phyloP scores from a whole-genome alignment of 352 stramenopile species.

The Peronospora belbahrii region DNA sequence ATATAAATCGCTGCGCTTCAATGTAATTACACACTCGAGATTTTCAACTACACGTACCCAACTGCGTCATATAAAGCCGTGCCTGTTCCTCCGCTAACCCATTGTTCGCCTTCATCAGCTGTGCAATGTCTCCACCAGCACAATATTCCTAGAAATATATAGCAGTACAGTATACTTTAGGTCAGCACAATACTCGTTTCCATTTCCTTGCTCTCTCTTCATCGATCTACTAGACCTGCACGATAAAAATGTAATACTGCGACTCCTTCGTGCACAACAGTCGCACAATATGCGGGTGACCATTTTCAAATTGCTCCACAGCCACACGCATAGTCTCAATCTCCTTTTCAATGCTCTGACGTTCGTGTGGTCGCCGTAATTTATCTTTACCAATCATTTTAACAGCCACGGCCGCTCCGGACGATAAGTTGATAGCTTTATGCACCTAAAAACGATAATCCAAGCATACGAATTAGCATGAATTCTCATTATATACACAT shows the following conservation, averaged over 20 bases:
- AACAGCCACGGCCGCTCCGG: slow-evolving; percentile 62
- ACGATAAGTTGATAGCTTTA: slow-evolving; percentile 78
- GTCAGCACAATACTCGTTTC: neutral
- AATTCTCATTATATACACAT: neutral
- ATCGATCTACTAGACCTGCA: slow-evolving; percentile 33
- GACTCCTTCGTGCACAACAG: slow-evolving; percentile 77
- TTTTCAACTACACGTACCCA: slow-evolving; percentile 32
- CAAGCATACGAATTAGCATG: neutral
- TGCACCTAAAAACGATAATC: slow-evolving; percentile 50
- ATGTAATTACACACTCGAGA: neutral
- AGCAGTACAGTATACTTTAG: neutral
- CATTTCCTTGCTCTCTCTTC: neutral
- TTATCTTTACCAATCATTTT: slow-evolving; percentile 81
- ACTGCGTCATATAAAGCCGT: slow-evolving; percentile 71
- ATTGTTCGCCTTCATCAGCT: slow-evolving; percentile 59
- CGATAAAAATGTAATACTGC: slow-evolving; percentile 77
- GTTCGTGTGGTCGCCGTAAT: slow-evolving; percentile 59
- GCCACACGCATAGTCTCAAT: slow-evolving; percentile 82
- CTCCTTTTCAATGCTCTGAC: slow-evolving; percentile 78
- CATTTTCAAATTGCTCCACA: slow-evolving; percentile 80
- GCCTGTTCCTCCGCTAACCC: slow-evolving; percentile 56
- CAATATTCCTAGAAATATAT: slow-evolving; percentile 75
- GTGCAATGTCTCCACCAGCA: slow-evolving; percentile 60
- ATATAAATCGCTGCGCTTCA: neutral
- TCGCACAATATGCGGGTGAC: slow-evolving; percentile 77